A percentile compares a stretch with the other conserved stretches of the same genome.
These are phyloP conservation scores for Candida namnaoensis DNA, from an alignment of 805 yeast species.

Conservation along the genomic window DNA sequence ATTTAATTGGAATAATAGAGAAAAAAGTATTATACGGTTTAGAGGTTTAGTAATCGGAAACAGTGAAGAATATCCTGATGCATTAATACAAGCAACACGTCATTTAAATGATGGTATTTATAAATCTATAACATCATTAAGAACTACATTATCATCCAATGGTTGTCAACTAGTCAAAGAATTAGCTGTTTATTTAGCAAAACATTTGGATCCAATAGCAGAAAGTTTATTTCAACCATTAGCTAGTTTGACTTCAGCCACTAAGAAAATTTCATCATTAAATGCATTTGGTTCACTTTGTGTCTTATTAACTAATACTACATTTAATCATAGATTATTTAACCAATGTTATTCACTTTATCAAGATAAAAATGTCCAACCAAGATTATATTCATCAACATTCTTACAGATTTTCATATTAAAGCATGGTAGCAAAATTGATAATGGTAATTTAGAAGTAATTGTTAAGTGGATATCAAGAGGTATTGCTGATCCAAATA, in stretches of 20 bases:
- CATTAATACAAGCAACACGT: conserved; percentile 24
- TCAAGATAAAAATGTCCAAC: conserved; percentile 62
- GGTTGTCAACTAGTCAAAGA: conserved; percentile 78
- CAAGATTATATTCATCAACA: conserved; percentile 58
- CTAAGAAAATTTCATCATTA: conserved; percentile 25
- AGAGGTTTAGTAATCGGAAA: conserved; percentile 59
- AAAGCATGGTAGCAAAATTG: conserved; percentile 33
- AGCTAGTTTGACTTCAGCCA: conserved; percentile 25
- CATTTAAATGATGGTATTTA: conserved; percentile 47
- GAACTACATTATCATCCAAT: conserved; percentile 75
- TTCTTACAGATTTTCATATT: conserved; percentile 62
- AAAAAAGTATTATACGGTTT: conserved; percentile 45
- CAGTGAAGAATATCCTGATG: conserved; percentile 28
- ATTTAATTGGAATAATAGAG: conserved; percentile 75
- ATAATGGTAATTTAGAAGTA: conserved; percentile 25
- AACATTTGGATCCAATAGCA: conserved; percentile 20
- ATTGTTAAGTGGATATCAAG: conserved; percentile 44
- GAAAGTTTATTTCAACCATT: conserved; percentile 24
- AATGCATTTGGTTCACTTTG: conserved; percentile 30
- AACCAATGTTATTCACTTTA: conserved; percentile 41
- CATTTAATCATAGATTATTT: conserved; percentile 43
- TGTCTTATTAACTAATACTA: conserved; percentile 45
- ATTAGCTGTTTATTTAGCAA: conserved; percentile 20
- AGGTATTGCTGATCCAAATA: conserved; percentile 73
- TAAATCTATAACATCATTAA: conserved; percentile 60